These are phyloP conservation scores for Ganoderma multipileum DNA, from an alignment of 1,284 basidiomycete species.

Conservation along the genomic window DNA sequence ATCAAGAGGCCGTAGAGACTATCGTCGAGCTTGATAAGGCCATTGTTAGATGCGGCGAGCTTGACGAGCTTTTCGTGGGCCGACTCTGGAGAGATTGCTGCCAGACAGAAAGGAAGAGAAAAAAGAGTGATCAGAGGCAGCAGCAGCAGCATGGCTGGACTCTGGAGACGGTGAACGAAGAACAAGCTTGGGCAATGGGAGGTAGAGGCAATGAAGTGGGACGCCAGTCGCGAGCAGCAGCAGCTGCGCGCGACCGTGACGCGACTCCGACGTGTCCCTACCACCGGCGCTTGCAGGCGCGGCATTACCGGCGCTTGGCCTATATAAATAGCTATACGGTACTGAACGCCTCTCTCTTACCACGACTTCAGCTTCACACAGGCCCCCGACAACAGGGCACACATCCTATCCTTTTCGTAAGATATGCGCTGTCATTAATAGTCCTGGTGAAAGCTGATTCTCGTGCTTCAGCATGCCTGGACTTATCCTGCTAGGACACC, in stretches of 20 bases:
- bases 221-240: slow-evolving; percentile 14
- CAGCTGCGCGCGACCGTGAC: slow-evolving; percentile 26
- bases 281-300: background rate
- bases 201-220: no score
- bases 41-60: slow-evolving; percentile 74
- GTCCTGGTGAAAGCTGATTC: background rate
- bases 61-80: slow-evolving; percentile 61
- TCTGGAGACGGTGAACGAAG: slow-evolving; percentile 22
- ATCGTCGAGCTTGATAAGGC: slow-evolving; percentile 82
- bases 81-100: slow-evolving; percentile 45
- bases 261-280: slow-evolving; percentile 33
- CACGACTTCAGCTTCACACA: background rate
- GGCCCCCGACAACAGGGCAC: background rate
- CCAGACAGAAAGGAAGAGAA: slow-evolving; percentile 51
- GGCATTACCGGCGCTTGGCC: background rate
- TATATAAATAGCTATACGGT: background rate
- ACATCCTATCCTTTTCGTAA: background rate
- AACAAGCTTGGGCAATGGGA: slow-evolving; percentile 19
- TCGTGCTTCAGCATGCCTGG: background rate
- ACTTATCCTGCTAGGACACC: background rate
- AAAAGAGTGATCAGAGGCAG: slow-evolving; percentile 52
- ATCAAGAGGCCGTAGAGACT: slow-evolving; percentile 80
- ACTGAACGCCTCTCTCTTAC: background rate
- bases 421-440: background rate
- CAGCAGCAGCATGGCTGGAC: slow-evolving; percentile 47